Percentiles rank a stretch among this genome's conserved stretches.
phyloP scores from a whole-genome alignment of 495 filamentous ascomycete species.

The Lineolata rhizophorae region DNA sequence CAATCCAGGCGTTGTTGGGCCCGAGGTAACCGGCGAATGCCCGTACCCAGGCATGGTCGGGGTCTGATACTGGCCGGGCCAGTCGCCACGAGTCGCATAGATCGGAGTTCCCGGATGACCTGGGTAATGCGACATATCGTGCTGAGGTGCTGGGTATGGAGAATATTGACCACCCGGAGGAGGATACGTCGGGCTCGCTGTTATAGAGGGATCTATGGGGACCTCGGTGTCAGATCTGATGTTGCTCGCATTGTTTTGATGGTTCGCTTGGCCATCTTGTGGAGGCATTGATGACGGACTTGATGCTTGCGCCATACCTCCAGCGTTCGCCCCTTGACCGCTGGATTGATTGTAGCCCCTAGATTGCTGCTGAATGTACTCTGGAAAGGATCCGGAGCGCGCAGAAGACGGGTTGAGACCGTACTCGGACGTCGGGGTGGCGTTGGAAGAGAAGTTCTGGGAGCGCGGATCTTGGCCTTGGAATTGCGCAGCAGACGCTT shows the following conservation, averaged over 20 bases:
- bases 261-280: conserved; percentile 51
- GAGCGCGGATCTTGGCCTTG: conserved; percentile 51
- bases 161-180: conserved; percentile 45
- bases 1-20: conserved; percentile 15
- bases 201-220: conserved; percentile 97
- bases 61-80: conserved; percentile 40
- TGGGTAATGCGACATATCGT: conserved; percentile 61
- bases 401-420: conserved; percentile 54
- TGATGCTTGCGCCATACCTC: conserved; percentile 85
- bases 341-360: conserved; percentile 36
- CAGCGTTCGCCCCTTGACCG: conserved; percentile 51
- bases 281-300: conserved; percentile 76
- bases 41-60: conserved; percentile 43
- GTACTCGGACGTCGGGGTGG: conserved; percentile 80
- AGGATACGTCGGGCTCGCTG: conserved; percentile 79
- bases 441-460: conserved; percentile 42
- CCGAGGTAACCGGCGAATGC: conserved; percentile 31
- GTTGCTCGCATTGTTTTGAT: conserved; percentile 39
- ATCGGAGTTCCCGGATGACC: conserved; percentile 26
- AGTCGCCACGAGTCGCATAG: no score
- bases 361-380: conserved; percentile 49
- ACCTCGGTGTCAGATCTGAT: conserved; percentile 84
- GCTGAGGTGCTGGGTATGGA: conserved; percentile 68
- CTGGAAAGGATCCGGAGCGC: conserved; percentile 59
- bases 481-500: conserved; percentile 60